Conservation (phyloP, 2,329 filamentous ascomycete genomes). For the Byssothecium circinans region DNA sequence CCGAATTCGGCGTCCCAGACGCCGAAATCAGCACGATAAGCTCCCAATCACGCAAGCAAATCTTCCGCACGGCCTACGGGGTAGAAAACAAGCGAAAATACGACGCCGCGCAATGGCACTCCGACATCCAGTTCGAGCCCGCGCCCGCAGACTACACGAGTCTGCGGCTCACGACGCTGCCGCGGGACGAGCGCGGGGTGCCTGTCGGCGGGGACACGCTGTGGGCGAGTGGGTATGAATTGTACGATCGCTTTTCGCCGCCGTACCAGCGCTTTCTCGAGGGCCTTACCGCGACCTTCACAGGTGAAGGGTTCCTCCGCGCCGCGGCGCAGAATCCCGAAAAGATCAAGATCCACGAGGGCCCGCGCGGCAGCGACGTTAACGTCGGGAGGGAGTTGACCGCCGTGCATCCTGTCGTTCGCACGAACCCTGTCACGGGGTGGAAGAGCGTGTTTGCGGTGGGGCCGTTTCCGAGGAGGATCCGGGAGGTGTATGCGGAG, state of each 20-base stretch:
- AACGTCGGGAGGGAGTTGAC: conserved; percentile 52
- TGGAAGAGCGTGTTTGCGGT: conserved; percentile 55
- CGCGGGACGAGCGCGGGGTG: conserved; percentile 50
- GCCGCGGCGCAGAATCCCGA: conserved; percentile 39
- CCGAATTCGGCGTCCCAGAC: conserved; percentile 32
- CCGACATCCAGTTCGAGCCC: conserved; percentile 67
- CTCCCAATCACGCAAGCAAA: conserved; percentile 32
- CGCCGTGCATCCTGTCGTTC: conserved; percentile 55
- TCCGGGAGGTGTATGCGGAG: conserved; percentile 39
- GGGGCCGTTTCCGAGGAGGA: conserved; percentile 32
- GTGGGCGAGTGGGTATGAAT: conserved; percentile 68
- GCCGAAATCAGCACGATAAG: conserved; percentile 42
- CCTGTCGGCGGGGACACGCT: conserved; percentile 58
- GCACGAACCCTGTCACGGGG: conserved; percentile 61
- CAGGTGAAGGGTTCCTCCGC: conserved; percentile 42
- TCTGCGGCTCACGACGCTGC: conserved; percentile 51
- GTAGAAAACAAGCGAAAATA: conserved; percentile 42
- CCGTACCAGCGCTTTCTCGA: conserved; percentile 51
- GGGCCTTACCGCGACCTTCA: conserved; percentile 42
- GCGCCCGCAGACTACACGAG: conserved; percentile 65
- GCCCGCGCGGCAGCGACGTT: conserved; percentile 52
- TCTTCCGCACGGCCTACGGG: conserved; percentile 17
- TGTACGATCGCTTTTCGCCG: conserved; percentile 65
- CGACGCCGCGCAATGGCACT: conserved; percentile 56
- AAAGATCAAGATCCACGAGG: conserved; percentile 47